Base-by-base conservation (phyloP, 176 grass and related monocot genomes). In the Oryza meyeriana region DNA sequence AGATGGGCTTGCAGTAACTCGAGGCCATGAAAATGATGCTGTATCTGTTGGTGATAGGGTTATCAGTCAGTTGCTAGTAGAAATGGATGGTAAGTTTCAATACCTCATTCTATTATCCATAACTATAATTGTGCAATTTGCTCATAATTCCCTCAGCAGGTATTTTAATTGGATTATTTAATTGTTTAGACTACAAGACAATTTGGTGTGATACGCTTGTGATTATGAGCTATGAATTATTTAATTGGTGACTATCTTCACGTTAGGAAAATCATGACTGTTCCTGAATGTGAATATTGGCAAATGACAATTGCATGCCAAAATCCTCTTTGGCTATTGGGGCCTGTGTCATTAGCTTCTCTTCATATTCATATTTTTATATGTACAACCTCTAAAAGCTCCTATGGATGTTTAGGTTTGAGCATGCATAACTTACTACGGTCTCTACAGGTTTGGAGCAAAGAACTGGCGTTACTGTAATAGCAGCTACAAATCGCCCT, bases 401-500 rank as follows among this genome's bases (percentile, higher is more conserved):
- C 20, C 18, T 67, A 20, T 17, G 30, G 24, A 42, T 64, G 12
- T 52, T 30, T 68, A 25, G 29, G 38, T 34, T 61, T 63, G 8
- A 47, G 29, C 11, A 33, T 76, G 64, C 33, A 50, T 65, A 83
- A 26, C 78, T 84, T 81, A 47, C 12, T 76, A 73, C 81, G 16
- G 8, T 74, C 64, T 75, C 58, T 82, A 89, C 81, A 98, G 95
- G 92, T 86, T 91, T 98, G 88, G 87, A 93, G 55, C 70, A 88
- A 76, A 91, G 72, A 81, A 84, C 69, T 70, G 92, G 90, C 12
- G 76, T 95, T 65, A 93, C 87, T 76, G 92, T 95, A 84, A 94
- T 98, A 84, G 95, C 90, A 78, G 95, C 95, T 83, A 94, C 95
- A 47, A 98, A 98, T 76, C 92, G 92, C 32, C 95, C 95, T 30